These are phyloP conservation scores for Penstemon barbatus DNA, from an alignment of 257 asterid genomes.

Conservation along the genomic window DNA sequence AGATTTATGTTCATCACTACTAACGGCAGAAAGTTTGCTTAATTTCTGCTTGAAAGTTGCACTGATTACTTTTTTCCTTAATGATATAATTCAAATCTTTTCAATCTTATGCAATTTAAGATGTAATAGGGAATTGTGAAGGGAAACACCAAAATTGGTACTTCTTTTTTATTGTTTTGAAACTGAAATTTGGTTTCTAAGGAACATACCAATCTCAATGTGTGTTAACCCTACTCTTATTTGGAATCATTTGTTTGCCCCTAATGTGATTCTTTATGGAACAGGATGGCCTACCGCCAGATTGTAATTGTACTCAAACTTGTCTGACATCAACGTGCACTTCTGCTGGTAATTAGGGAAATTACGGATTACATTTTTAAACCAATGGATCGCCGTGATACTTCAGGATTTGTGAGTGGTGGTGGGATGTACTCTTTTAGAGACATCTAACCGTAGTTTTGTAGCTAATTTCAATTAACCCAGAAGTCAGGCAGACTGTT, in stretches of 20 bases:
- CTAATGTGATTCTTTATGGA: conserved; percentile 28
- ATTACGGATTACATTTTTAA: conserved; percentile 15
- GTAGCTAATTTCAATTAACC: conserved; percentile 46
- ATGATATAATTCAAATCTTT: conserved; percentile 4
- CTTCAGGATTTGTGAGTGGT: conserved; percentile 97
- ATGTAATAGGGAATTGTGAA: not conserved
- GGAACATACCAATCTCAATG: conserved; percentile 12
- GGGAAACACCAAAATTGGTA: not conserved
- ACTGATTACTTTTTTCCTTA: not conserved
- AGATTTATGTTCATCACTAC: conserved; percentile 2
- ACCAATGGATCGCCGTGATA: conserved; percentile 89
- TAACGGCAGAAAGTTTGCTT: not conserved
- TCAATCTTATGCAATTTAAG: not conserved
- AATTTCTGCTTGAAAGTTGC: no score
- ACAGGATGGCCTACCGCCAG: conserved; percentile 54
- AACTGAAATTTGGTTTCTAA: conserved; percentile 1
- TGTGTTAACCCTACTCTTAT: conserved; percentile 7
- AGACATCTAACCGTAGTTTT: conserved; percentile 65
- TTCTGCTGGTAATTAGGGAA: conserved; percentile 37
- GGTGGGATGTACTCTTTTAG: conserved; percentile 70
- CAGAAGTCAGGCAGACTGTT: conserved; percentile 89
- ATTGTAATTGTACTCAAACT: conserved; percentile 27
- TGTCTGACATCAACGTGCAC: conserved; percentile 30
- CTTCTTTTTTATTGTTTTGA: conserved; percentile 6
- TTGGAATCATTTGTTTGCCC: conserved; percentile 6